Evolutionary conservation across 2,329 filamentous ascomycete species (phyloP).

Genomic region (Pseudopyricularia cyperi): DNA sequence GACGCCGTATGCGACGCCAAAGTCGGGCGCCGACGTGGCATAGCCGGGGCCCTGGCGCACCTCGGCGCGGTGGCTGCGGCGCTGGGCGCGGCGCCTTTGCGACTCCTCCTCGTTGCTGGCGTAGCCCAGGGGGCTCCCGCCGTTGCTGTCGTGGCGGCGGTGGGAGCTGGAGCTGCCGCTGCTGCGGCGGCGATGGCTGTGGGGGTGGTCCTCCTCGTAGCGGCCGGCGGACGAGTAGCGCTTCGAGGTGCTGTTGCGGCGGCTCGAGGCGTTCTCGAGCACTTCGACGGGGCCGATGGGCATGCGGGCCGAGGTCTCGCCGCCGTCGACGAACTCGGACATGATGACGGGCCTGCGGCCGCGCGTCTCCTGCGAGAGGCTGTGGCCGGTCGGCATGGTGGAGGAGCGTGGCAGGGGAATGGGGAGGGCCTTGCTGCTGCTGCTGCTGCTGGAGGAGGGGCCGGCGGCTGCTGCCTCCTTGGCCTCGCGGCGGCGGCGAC

Average conservation of each 20-base stretch:
- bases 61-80: conserved; percentile 5
- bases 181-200: conserved; percentile 1
- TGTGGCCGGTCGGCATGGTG: conserved; percentile 12
- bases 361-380: conserved; percentile 7
- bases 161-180: not conserved
- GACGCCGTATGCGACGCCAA: conserved; percentile 6
- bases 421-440: conserved; percentile 5
- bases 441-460: not conserved
- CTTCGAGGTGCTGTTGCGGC: not conserved
- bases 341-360: conserved; percentile 11
- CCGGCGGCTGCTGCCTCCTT: not conserved
- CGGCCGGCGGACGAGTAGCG: not conserved
- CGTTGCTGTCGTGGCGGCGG: conserved; percentile 2
- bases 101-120: conserved; percentile 9
- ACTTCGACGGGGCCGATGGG: conserved; percentile 6
- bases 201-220: not conserved
- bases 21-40: conserved; percentile 10
- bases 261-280: conserved; percentile 6
- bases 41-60: conserved; percentile 5
- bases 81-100: conserved; percentile 7
- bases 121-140: conserved; percentile 7
- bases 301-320: conserved; percentile 3
- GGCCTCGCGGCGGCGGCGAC: not conserved
- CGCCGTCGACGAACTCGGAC: conserved; percentile 5
- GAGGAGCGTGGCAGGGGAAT: conserved; percentile 13